Evolutionary conservation across 768 basidiomycete species (phyloP).

Genomic region (Hysterangium stoloniferum): DNA sequence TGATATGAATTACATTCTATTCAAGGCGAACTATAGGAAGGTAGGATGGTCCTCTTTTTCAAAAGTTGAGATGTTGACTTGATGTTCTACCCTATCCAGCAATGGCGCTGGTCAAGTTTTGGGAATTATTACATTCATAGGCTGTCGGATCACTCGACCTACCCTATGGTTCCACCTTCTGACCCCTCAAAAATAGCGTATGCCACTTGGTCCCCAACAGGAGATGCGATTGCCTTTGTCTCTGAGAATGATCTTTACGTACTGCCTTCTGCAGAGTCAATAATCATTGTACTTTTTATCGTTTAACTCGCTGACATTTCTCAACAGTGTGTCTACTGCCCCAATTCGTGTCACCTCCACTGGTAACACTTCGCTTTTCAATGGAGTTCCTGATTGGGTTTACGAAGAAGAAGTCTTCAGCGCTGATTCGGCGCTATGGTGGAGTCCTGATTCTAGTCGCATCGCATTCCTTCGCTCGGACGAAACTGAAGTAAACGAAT

Average conservation of each 20-base stretch:
- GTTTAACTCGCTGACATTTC: neutral
- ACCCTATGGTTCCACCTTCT: constrained; percentile 61
- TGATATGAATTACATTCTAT: constrained; percentile 83
- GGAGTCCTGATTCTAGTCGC: constrained; percentile 56
- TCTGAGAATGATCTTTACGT: constrained; percentile 85
- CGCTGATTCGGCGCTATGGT: constrained; percentile 76
- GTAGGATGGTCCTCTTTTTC: constrained; percentile 27
- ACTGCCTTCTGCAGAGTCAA: constrained; percentile 57
- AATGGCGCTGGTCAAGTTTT: constrained; percentile 91
- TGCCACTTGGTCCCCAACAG: constrained; percentile 83
- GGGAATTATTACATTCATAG: constrained; percentile 93
- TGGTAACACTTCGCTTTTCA: constrained; percentile 80
- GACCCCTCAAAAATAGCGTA: constrained; percentile 67
- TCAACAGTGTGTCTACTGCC: constrained; percentile 27
- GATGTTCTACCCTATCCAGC: constrained; percentile 33
- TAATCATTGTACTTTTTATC: neutral
- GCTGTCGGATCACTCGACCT: constrained; percentile 57
- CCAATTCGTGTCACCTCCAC: constrained; percentile 73
- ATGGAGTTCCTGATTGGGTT: constrained; percentile 97
- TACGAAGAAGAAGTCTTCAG: constrained; percentile 90
- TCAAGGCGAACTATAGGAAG: constrained; percentile 71
- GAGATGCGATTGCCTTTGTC: constrained; percentile 82
- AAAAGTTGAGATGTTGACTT: constrained; percentile 1
- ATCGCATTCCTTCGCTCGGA: constrained; percentile 85
- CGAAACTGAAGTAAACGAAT: constrained; percentile 83